These are phyloP conservation scores for Aspergillus ellipticus DNA, from an alignment of 495 filamentous ascomycete genomes.

Conservation along the genomic window DNA sequence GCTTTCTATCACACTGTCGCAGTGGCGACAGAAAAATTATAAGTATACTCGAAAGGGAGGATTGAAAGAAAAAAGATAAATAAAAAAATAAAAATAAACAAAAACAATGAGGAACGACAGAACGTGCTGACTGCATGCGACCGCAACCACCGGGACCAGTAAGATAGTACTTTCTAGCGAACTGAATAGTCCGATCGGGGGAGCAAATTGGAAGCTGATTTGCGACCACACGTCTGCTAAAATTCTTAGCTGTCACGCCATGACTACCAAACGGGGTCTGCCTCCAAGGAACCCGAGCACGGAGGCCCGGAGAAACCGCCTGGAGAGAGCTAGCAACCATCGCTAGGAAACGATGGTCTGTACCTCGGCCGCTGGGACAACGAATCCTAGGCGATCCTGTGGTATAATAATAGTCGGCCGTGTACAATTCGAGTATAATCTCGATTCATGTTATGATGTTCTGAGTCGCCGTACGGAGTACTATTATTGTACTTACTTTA, in stretches of 20 bases:
- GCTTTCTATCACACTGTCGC: neutral
- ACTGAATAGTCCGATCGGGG: slow-evolving; percentile 6
- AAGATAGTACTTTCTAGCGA: slow-evolving; percentile 8
- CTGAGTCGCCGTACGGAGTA: too few relatives aligned
- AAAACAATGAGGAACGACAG: slow-evolving; percentile 3
- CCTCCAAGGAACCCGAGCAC: slow-evolving; percentile 6
- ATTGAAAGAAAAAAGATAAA: neutral
- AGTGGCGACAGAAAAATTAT: neutral
- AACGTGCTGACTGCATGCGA: slow-evolving; percentile 17
- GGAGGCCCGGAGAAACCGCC: slow-evolving; percentile 17
- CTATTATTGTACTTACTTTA: too few relatives aligned
- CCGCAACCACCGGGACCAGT: slow-evolving; percentile 10
- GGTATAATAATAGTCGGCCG: neutral
- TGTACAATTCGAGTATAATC: neutral
- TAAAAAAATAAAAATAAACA: slow-evolving; percentile 7
- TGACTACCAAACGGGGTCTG: slow-evolving; percentile 1
- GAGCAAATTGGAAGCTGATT: slow-evolving; percentile 14
- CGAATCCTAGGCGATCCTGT: neutral
- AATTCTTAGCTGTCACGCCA: slow-evolving; percentile 14
- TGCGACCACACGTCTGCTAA: slow-evolving; percentile 9
- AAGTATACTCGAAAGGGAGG: neutral
- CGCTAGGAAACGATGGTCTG: neutral
- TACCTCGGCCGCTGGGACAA: slow-evolving; percentile 3
- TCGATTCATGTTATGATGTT: slow-evolving; percentile 1
- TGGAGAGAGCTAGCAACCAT: neutral